phyloP scores from a whole-genome alignment of 306 rosid species.

The Rubus idaeus region DNA sequence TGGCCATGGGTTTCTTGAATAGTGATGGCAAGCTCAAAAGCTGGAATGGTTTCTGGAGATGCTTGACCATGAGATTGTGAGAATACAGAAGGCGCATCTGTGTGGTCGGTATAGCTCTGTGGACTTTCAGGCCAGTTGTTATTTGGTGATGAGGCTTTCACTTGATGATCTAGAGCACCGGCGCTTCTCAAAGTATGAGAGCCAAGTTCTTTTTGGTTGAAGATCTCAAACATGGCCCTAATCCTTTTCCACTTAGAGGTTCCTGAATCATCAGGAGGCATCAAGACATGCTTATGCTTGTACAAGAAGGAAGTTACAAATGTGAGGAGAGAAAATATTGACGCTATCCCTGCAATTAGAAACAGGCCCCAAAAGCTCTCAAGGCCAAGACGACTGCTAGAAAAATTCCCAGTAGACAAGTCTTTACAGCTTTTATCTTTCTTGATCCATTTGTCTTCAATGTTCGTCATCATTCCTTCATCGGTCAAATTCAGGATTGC shows the following conservation, averaged over 20 bases:
- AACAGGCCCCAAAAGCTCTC: slow-evolving; percentile 63
- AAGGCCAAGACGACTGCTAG: slow-evolving; percentile 43
- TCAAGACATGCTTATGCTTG: slow-evolving; percentile 32
- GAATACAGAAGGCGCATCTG: neutral
- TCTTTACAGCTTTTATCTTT: slow-evolving; percentile 10
- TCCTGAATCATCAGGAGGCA: neutral
- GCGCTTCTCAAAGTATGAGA: neutral
- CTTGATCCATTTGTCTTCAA: slow-evolving; percentile 48
- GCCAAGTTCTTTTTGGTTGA: slow-evolving; percentile 9
- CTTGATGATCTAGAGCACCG: neutral
- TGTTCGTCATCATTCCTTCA: slow-evolving; percentile 39
- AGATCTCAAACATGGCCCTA: slow-evolving; percentile 13
- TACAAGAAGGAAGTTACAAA: slow-evolving; percentile 31
- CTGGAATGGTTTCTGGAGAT: neutral
- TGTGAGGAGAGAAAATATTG: slow-evolving; percentile 26
- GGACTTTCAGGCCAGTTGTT: neutral
- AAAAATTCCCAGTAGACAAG: slow-evolving; percentile 5
- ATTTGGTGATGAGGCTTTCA: neutral
- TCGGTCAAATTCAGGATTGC: slow-evolving; percentile 48
- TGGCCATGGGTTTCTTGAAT: neutral
- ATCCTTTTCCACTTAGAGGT: slow-evolving; percentile 36
- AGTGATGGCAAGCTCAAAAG: neutral
- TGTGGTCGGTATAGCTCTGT: neutral
- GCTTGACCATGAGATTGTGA: neutral
- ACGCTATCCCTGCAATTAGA: slow-evolving; percentile 40